Evolutionary conservation across 2,329 filamentous ascomycete species (phyloP), one percentile per base, ranked within the genome.

Genomic region (Talaromyces sp.): DNA sequence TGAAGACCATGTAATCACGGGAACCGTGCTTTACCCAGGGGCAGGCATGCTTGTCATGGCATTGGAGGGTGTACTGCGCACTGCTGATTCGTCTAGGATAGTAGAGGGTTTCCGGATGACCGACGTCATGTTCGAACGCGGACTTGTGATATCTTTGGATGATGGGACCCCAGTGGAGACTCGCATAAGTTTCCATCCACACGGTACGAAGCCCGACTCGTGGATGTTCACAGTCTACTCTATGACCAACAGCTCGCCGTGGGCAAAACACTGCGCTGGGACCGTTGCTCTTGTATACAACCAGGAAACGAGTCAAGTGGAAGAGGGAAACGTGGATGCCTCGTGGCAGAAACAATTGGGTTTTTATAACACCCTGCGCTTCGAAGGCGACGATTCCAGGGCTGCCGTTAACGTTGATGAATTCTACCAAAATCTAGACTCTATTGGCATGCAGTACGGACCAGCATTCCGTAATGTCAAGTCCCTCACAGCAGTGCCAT

Each of bases 1-100:
- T 2, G 64, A 56, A 26, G 66, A 72, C n/a, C 68, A 73, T 62
- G 57, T 66, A 60, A 67, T 54, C 2, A 24, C 21, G 12, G 41
- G 27, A 14, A 56, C 24, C 26, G 61, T 62, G 57, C 59, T 72
- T 10, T 71, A 69, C 53, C 69, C 70, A 2, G 67, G 65, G 21
- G 67, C 66, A 17, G 69, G 68, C 2, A 71, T 65, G 58, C 52
- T 72, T 21, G 62, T 66, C 4, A 71, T 71, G 69, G 69, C 65
- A 1, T 65, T 70, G 21, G 69, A 72, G 61, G 68, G 69, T 2
- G 65, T 64, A 2, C 63, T 63, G 29, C 69, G 70, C 51, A 61
- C 70, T 35, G 53, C 58, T 1, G 64, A 56, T 6, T 58, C 17
- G 41, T n/a, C 17, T 46, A 46, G 14, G 17, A 21, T n/a, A 3